Percentiles rank a stretch among this genome's conserved stretches.
Conservation (phyloP, 345 rosid genomes). For the Cardamine occulta region DNA sequence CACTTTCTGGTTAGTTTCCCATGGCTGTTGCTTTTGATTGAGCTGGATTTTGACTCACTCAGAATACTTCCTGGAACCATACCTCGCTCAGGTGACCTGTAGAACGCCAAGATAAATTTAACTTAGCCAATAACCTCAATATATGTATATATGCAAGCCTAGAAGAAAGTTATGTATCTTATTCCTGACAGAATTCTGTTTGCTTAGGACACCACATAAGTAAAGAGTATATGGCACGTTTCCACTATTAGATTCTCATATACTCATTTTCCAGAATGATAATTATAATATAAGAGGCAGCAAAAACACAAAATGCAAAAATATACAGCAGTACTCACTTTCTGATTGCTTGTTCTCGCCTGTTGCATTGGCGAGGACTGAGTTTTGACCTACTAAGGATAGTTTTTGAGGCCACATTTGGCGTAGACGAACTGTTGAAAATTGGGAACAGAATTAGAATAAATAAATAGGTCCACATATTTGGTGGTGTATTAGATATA, state of each 20-base stretch:
- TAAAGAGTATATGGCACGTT: neutral
- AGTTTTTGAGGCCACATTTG: conserved; percentile 18
- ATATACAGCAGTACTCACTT: conserved; percentile 31
- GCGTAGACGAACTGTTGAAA: conserved; percentile 20
- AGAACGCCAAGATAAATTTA: conserved; percentile 6
- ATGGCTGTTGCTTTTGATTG: conserved; percentile 52
- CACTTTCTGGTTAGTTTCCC: conserved; percentile 88
- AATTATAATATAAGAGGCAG: neutral
- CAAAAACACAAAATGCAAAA: conserved; percentile 14
- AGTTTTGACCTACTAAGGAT: conserved; percentile 8
- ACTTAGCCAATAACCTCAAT: neutral
- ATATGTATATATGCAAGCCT: neutral
- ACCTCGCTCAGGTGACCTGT: conserved; percentile 57
- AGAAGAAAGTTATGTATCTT: conserved; percentile 26
- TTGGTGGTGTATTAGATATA: conserved; percentile 16
- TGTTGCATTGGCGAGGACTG: conserved; percentile 33
- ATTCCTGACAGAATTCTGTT: neutral
- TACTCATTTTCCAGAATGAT: conserved; percentile 15
- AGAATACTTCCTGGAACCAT: conserved; percentile 43
- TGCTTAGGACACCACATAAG: neutral
- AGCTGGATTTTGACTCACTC: conserved; percentile 47
- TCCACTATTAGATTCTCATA: conserved; percentile 1
- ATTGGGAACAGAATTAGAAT: neutral
- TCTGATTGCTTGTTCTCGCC: conserved; percentile 26
- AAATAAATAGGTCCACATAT: neutral